Conservation (phyloP, 108 stramenopile species). For the Fistulifera solaris region DNA sequence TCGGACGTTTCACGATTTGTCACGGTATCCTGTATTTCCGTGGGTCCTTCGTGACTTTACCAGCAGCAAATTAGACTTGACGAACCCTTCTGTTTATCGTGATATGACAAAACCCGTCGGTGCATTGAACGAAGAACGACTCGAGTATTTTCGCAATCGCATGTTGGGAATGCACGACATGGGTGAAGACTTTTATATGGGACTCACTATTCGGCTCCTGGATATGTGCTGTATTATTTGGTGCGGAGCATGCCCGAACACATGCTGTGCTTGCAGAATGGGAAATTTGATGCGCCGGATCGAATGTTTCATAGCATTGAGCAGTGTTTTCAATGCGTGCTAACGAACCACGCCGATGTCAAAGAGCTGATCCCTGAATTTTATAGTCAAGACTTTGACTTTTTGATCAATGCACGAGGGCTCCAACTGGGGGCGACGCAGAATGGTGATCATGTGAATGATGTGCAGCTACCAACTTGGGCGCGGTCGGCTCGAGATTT, state of each 20-base stretch:
- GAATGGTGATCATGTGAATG: conserved; percentile 77
- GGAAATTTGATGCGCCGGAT: conserved; percentile 95
- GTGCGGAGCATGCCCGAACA: conserved; percentile 93
- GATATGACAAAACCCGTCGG: conserved; percentile 97
- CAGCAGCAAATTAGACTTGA: conserved; percentile 59
- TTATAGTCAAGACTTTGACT: conserved; percentile 78
- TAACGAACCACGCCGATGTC: conserved; percentile 91
- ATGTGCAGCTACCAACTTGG: conserved; percentile 89
- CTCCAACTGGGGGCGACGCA: conserved; percentile 90
- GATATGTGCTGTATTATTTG: conserved; percentile 97
- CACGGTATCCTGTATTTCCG: conserved; percentile 98
- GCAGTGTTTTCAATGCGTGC: conserved; percentile 65
- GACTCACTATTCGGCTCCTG: conserved; percentile 93
- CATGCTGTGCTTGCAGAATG: conserved; percentile 97
- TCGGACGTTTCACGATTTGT: conserved; percentile 87
- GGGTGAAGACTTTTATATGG: conserved; percentile 87
- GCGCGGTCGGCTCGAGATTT: conserved; percentile 85
- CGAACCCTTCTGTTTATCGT: conserved; percentile 50
- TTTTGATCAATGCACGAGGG: conserved; percentile 83
- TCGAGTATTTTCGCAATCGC: conserved; percentile 79
- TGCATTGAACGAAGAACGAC: conserved; percentile 80
- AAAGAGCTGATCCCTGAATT: conserved; percentile 98
- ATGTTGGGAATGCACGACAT: conserved; percentile 66
- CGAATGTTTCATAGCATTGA: conserved; percentile 85
- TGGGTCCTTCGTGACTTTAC: conserved; percentile 90